Evolutionary conservation across 768 basidiomycete species (phyloP).

Genomic region (Boletus rubropictus): DNA sequence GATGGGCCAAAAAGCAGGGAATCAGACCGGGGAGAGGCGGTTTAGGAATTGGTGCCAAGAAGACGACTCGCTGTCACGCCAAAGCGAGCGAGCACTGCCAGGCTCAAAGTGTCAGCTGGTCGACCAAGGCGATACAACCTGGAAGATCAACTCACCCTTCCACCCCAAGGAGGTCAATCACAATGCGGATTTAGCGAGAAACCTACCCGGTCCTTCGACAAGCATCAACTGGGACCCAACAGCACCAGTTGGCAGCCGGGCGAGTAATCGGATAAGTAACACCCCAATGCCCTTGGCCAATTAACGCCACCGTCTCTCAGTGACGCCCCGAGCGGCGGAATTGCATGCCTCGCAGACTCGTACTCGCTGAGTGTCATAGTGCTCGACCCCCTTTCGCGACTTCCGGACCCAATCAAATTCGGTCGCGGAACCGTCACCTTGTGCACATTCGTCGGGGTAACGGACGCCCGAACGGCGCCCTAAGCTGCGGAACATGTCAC

Average conservation of each 20-base stretch:
- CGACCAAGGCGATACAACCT: no score
- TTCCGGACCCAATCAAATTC: conserved; percentile 45
- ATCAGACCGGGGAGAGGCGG: not conserved
- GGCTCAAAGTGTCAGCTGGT: conserved; percentile 3
- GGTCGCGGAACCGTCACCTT: conserved; percentile 16
- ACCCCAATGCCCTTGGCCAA: conserved; percentile 1
- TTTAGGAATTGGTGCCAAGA: not conserved
- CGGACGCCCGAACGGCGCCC: conserved; percentile 49
- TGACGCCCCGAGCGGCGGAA: conserved; percentile 23
- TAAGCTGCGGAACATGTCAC: conserved; percentile 62
- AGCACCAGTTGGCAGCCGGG: not conserved
- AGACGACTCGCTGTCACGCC: not conserved
- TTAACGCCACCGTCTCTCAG: conserved; percentile 25
- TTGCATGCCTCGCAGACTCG: conserved; percentile 32
- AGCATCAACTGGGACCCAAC: conserved; percentile 1
- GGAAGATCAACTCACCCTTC: conserved; percentile 3
- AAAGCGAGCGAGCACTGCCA: conserved; percentile 1
- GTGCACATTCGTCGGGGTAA: conserved; percentile 22
- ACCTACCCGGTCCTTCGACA: not conserved
- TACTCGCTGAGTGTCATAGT: conserved; percentile 23
- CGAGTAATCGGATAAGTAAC: not conserved
- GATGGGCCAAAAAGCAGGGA: not conserved
- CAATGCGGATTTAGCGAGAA: not conserved
- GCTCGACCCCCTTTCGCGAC: conserved; percentile 23
- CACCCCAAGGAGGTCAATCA: not conserved